A percentile compares a stretch with the other conserved stretches of the same genome.
Evolutionary conservation across 2,329 filamentous ascomycete genomes (phyloP).

Genomic region (Fusarium phyllophilum): DNA sequence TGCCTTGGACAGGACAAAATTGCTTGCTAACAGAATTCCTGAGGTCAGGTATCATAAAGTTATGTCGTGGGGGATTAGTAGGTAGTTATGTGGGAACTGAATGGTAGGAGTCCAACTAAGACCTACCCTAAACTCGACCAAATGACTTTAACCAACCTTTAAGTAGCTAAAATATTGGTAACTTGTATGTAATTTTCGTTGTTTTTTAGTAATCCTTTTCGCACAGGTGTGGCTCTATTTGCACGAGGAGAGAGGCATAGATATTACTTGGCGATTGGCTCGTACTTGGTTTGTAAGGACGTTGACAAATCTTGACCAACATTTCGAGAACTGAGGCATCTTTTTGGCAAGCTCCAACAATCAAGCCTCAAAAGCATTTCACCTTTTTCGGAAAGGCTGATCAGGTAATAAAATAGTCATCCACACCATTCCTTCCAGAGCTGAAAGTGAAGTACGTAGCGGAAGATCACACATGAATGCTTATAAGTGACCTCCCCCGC

Average conservation of each 20-base stretch:
- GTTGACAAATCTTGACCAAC: background rate
- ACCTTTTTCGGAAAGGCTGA: constrained; percentile 12
- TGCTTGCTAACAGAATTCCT: background rate
- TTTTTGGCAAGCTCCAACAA: constrained; percentile 2
- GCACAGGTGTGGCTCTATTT: too few species aligned
- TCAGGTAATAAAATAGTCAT: constrained; percentile 25
- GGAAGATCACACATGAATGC: constrained; percentile 25
- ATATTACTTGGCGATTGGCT: background rate
- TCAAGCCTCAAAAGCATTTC: background rate
- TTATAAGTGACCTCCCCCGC: constrained; percentile 30
- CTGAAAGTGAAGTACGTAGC: constrained; percentile 4
- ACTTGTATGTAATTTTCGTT: background rate
- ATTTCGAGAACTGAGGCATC: background rate
- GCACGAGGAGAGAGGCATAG: background rate
- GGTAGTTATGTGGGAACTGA: background rate
- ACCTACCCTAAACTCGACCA: background rate
- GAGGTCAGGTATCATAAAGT: background rate
- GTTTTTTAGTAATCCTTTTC: background rate
- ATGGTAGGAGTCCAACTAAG: background rate
- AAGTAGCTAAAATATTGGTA: background rate
- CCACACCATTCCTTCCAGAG: constrained; percentile 19
- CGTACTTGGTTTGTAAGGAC: background rate
- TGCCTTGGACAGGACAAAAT: background rate
- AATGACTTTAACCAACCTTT: background rate
- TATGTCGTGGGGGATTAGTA: background rate